phyloP scores from a whole-genome alignment of 2,329 filamentous ascomycete species.

The Cordyceps tenuipes region DNA sequence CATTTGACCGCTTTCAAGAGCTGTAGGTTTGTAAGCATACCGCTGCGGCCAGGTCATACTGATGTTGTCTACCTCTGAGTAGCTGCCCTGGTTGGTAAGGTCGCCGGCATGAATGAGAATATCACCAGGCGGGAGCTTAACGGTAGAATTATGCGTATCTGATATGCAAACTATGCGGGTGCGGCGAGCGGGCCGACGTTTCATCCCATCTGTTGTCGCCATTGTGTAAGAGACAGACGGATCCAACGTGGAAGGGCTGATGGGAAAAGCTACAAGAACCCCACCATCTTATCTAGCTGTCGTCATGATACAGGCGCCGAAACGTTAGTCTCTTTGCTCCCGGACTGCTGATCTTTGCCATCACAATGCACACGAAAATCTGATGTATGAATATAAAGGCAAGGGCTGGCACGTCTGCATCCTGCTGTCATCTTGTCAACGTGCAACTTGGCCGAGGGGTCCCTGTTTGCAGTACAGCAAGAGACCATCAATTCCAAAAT shows the following conservation, averaged over 20 bases:
- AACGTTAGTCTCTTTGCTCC: too few species aligned
- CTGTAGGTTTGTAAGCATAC: slow-evolving; percentile 18
- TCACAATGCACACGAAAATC: too few species aligned
- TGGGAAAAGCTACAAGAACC: not conserved
- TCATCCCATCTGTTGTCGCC: not conserved
- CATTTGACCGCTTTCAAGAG: slow-evolving; percentile 55
- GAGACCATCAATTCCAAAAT: too few species aligned
- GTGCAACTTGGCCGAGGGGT: not conserved
- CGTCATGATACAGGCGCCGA: too few species aligned
- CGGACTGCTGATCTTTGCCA: too few species aligned
- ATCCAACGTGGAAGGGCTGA: not conserved
- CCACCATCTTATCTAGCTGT: not conserved
- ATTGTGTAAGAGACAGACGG: not conserved
- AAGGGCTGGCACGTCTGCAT: not conserved
- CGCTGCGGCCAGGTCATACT: not conserved
- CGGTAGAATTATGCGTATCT: slow-evolving; percentile 62
- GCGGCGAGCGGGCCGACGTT: slow-evolving; percentile 22
- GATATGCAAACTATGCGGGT: slow-evolving; percentile 68
- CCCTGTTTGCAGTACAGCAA: not conserved
- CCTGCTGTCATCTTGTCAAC: not conserved
- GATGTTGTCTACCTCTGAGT: slow-evolving; percentile 35
- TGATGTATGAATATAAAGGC: not conserved
- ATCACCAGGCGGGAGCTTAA: slow-evolving; percentile 61
- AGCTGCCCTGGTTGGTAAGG: slow-evolving; percentile 63
- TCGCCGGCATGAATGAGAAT: slow-evolving; percentile 71